phyloP scores from a whole-genome alignment of 73 alveolate genomes.

The Tetrahymena elliotti region DNA sequence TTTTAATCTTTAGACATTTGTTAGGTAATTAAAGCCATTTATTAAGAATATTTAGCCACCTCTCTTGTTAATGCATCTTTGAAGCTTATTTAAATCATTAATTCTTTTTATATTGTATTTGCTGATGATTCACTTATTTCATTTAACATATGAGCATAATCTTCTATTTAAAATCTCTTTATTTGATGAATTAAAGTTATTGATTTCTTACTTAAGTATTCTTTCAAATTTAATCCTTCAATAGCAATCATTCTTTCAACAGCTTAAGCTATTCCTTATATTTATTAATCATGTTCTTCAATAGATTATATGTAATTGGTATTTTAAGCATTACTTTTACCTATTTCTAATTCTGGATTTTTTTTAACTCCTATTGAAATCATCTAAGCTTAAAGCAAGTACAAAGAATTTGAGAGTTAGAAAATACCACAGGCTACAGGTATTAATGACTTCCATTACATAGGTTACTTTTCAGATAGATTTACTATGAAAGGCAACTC shows the following conservation, averaged over 20 bases:
- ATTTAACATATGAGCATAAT: background rate
- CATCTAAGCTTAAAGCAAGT: background rate
- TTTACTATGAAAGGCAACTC: background rate
- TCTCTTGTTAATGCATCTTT: background rate
- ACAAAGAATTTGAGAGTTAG: background rate
- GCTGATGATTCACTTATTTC: background rate
- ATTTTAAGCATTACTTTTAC: too few species aligned
- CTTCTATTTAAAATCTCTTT: background rate
- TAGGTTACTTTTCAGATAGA: background rate
- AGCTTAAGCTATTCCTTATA: background rate
- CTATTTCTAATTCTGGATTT: too few species aligned
- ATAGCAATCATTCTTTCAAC: background rate
- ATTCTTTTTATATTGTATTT: background rate
- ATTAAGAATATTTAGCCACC: background rate
- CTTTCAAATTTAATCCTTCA: background rate
- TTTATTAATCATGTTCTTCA: background rate
- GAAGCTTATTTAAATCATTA: background rate
- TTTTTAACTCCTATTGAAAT: background rate
- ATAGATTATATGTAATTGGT: background rate
- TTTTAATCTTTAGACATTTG: background rate
- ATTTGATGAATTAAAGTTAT: background rate
- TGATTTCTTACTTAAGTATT: background rate
- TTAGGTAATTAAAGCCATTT: background rate
- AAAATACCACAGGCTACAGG: background rate
- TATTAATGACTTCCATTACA: background rate